Evolutionary conservation across 805 yeast genomes (phyloP).

Genomic region (Wickerhamiella azyma): DNA sequence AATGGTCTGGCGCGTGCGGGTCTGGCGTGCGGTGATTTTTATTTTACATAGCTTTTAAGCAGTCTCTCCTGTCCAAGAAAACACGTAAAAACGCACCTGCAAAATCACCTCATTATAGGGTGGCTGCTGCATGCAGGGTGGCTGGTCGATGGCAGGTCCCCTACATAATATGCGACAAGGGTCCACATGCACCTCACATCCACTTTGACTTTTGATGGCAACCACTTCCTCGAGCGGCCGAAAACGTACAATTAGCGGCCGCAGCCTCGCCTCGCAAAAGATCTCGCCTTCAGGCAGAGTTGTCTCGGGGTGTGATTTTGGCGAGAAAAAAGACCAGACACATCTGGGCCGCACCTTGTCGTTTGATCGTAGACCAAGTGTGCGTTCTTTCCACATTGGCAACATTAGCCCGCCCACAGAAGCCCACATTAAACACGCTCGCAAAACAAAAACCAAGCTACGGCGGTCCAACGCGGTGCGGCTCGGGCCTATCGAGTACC

Average conservation of each 20-base stretch:
- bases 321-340: conserved; percentile 1
- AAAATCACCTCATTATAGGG: neutral
- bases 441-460: conserved; percentile 2
- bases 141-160: neutral
- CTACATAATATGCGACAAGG: neutral
- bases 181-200: neutral
- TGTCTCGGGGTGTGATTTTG: conserved; percentile 5
- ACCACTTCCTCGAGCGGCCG: neutral
- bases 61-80: too few relatives aligned
- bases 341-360: conserved; percentile 3
- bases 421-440: neutral
- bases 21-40: too few relatives aligned
- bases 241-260: neutral
- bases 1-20: too few relatives aligned
- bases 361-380: conserved; percentile 3
- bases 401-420: neutral
- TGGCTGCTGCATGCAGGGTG: neutral
- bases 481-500: conserved; percentile 7
- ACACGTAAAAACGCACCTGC: too few relatives aligned
- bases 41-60: too few relatives aligned
- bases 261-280: conserved; percentile 1
- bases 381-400: conserved; percentile 4
- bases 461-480: conserved; percentile 13
- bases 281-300: neutral
- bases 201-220: neutral